Evolutionary conservation across 345 rosid species (phyloP).

Genomic region (Ceriops zippeliana): DNA sequence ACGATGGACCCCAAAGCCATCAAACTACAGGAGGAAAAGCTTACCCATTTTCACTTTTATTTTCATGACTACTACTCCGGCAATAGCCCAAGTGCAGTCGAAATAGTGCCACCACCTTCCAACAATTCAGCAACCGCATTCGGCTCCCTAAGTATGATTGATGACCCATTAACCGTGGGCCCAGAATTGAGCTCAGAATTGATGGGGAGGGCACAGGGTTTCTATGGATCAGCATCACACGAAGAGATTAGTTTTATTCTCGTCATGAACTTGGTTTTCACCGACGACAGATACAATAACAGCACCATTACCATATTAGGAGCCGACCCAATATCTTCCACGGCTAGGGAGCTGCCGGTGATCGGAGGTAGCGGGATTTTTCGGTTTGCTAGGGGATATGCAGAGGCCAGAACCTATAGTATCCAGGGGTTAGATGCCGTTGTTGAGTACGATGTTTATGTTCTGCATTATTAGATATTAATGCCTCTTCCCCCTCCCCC

Average conservation of each 20-base stretch:
- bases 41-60: conserved; percentile 39
- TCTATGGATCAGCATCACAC: conserved; percentile 32
- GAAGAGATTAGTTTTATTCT: conserved; percentile 31
- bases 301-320: background rate
- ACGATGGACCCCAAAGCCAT: conserved; percentile 24
- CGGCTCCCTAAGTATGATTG: conserved; percentile 33
- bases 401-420: conserved; percentile 33
- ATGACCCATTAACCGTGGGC: conserved; percentile 38
- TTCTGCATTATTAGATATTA: conserved; percentile 13
- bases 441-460: conserved; percentile 34
- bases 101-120: conserved; percentile 24
- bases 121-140: conserved; percentile 23
- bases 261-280: conserved; percentile 40
- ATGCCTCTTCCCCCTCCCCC: conserved; percentile 4
- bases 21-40: conserved; percentile 37
- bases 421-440: conserved; percentile 31
- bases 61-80: conserved; percentile 56
- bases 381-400: conserved; percentile 51
- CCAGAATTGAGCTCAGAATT: conserved; percentile 33
- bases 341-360: conserved; percentile 42
- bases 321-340: background rate
- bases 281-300: background rate
- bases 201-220: conserved; percentile 46
- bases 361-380: conserved; percentile 52
- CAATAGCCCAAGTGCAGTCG: conserved; percentile 30